Base-by-base conservation (phyloP, 805 yeast species). In the Lipomyces sp. region DNA sequence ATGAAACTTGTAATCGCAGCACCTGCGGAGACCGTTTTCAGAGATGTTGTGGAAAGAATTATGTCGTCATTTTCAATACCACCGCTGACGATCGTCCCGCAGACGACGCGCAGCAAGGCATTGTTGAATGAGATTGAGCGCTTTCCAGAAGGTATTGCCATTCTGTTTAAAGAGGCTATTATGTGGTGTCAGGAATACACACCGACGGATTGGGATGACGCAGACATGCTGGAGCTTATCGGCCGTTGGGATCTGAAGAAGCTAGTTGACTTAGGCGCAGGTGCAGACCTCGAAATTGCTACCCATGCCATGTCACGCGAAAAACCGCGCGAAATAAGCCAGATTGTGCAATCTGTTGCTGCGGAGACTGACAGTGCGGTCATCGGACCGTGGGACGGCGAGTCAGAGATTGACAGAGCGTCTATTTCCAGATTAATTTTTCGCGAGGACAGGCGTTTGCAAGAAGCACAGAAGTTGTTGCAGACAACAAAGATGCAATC, bases 381-480 rank as follows among this genome's bases (percentile, higher is more conserved):
- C 6, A 71, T 78, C 1, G 63, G 76, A 34, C 81, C 88, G 0
- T 81, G 86, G 84, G 86, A 82, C 65, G 84, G 79, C 7, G 84
- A 81, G 43, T 73, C 81, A 0, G 91, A 85, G 60, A 81, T 82
- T 2, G 90, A 83, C 49, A 70, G 84, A 41, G 75, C 82, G 39
- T 77, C 77, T 29, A 75, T 85, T n/a, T 81, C 91, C 1, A 80
- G 78, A 55, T 67, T 84, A 11, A 81, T 90, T 0, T 91, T 88
- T 63, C 80, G 82, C 14, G 76, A 78, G 38, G 98, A 91, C 65
- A 70, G 95, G 40, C 71, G 97, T 41, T 85, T 84, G 63, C 80
- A 78, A 59, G 95, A 90, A 61, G 83, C 85, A 11, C 78, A 90
- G 0, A 77, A 79, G 29, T 66, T 89, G 16, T 65, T 91, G 32